Base-by-base conservation (phyloP, 2,329 filamentous ascomycete species). In the Chrysoporthe austroafricana region DNA sequence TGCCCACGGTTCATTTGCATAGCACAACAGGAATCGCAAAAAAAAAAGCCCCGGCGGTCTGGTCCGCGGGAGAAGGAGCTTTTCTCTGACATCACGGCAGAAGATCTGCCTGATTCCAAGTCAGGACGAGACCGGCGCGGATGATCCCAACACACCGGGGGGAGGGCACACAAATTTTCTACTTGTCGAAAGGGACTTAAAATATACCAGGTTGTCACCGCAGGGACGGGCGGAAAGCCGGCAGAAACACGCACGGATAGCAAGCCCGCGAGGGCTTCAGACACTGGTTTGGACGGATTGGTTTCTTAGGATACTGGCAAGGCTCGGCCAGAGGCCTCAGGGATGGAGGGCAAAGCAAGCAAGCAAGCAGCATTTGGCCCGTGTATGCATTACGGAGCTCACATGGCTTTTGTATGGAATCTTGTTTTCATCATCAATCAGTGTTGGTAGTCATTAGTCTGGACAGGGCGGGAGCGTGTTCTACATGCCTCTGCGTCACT, bases 1-100 rank as follows among this genome's bases (percentile, higher is more conserved):
- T 60, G 52, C 57, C 59, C 43, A 59, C 48, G 62, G 58, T 68
- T 65, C 68, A 67, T 58, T 68, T 69, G 68, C 68, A 69, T 69
- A 69, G 68, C 66, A 69, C 44, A 64, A 56, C 62, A 60, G 65
- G 68, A 56, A 69, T 69, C 48, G n/a, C 39, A 58, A 34, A 42
- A 42, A 62, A 62, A 46, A 57, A 65, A 36, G 62, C 58, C 59
- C 58, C 63, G 26, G 58, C 62, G 62, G 68, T 65, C 65, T 67
- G 62, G 65, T 54, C 59, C 65, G 67, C 48, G 60, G 46, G 54
- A 62, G 34, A 62, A 54, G 59, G 58, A 62, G 62, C 60, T 66
- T 50, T 65, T 65, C 44, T 67, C 42, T 63, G 58, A 56, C 62
- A 63, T 60, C 42, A 58, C 63, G 46, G 68, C 68, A 68, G 56